Evolutionary conservation across 1,139 yeast genomes (phyloP).

Genomic region (Eremothecium coryli): DNA sequence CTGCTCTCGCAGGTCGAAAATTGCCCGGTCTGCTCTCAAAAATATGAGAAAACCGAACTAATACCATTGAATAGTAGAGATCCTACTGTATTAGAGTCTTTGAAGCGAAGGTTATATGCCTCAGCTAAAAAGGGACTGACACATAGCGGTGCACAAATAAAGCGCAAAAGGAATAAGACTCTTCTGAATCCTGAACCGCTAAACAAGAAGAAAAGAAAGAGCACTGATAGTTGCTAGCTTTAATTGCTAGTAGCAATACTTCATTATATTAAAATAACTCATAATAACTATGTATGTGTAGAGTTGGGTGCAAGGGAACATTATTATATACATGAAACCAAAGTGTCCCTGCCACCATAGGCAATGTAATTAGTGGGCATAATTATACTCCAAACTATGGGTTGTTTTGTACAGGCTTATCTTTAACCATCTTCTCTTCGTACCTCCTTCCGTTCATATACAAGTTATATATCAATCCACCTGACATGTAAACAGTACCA

Average conservation of each 20-base stretch:
- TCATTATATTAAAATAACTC: too few relatives aligned
- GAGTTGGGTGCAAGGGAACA: too few relatives aligned
- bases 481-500: constrained; percentile 49
- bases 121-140: constrained; percentile 34
- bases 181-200: neutral
- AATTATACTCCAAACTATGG: too few relatives aligned
- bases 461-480: constrained; percentile 53
- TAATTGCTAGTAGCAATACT: too few relatives aligned
- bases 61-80: constrained; percentile 34
- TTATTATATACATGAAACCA: too few relatives aligned
- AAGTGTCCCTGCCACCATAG: too few relatives aligned
- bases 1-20: constrained; percentile 30
- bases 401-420: constrained; percentile 8
- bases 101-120: constrained; percentile 32
- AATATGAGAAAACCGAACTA: constrained; percentile 30
- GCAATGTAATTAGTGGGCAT: too few relatives aligned
- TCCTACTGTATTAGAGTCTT: constrained; percentile 21
- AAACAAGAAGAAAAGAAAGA: too few relatives aligned
- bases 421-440: constrained; percentile 34
- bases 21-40: constrained; percentile 38
- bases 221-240: too few relatives aligned
- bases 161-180: constrained; percentile 25
- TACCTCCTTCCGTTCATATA: constrained; percentile 48
- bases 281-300: too few relatives aligned
- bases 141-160: constrained; percentile 40